Evolutionary conservation across 768 basidiomycete genomes (phyloP).

Genomic region (Auriculariales sp.): DNA sequence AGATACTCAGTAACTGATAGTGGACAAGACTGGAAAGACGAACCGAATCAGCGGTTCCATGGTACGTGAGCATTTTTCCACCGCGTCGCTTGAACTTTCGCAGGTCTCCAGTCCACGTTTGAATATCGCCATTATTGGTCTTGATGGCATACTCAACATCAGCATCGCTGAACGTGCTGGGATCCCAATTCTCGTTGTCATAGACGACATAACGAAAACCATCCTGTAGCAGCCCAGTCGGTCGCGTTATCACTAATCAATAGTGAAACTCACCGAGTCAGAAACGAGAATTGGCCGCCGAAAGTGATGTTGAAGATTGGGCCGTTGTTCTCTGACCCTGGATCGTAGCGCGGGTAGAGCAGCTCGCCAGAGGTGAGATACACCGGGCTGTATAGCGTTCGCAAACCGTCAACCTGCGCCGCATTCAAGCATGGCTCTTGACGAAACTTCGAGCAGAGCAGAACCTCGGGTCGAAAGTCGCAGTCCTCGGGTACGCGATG

Average conservation of each 20-base stretch:
- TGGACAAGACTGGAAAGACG: too few relatives aligned
- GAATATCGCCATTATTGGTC: too few relatives aligned
- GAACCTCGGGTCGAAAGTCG: constrained; percentile 16
- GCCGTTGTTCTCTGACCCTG: constrained; percentile 12
- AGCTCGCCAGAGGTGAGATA: constrained; percentile 14
- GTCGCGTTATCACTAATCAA: too few relatives aligned
- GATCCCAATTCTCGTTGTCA: too few relatives aligned
- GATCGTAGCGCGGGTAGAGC: constrained; percentile 16
- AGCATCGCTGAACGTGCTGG: too few relatives aligned
- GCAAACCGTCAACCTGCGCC: constrained; percentile 14
- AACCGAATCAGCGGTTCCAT: constrained; percentile 9
- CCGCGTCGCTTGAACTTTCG: constrained; percentile 12
- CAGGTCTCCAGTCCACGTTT: constrained; percentile 9
- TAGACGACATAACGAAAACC: too few relatives aligned
- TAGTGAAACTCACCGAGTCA: too few relatives aligned
- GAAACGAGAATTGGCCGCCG: too few relatives aligned
- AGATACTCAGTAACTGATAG: too few relatives aligned
- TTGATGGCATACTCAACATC: too few relatives aligned
- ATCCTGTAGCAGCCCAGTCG: too few relatives aligned
- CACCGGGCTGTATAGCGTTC: constrained; percentile 13
- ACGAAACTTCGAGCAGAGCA: constrained; percentile 10
- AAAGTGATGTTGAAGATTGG: not conserved
- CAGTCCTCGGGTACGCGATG: constrained; percentile 15
- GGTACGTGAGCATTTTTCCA: constrained; percentile 15
- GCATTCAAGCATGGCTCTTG: constrained; percentile 14